These are phyloP conservation scores for Corynespora cassiicola DNA, from an alignment of 2,329 filamentous ascomycete species.

Conservation along the genomic window DNA sequence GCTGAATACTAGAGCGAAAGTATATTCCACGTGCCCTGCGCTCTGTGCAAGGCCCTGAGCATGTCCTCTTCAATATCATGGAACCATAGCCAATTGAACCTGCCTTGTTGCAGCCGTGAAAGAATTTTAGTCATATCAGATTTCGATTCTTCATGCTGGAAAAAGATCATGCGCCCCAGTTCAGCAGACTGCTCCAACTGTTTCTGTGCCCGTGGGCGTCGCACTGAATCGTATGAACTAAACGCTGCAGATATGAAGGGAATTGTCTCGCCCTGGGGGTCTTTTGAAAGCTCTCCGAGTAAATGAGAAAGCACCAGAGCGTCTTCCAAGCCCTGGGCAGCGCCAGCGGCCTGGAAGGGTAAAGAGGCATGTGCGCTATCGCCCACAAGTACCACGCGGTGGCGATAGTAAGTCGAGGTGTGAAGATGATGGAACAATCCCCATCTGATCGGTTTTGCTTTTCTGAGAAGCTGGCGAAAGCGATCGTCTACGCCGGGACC, in stretches of 20 bases:
- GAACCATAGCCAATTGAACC: slow-evolving; percentile 30
- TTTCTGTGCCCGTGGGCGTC: slow-evolving; percentile 30
- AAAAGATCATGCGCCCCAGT: slow-evolving; percentile 20
- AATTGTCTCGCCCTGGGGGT: not conserved
- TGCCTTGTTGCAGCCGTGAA: slow-evolving; percentile 15
- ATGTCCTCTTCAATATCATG: slow-evolving; percentile 25
- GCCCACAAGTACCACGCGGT: slow-evolving; percentile 29
- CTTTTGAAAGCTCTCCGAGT: slow-evolving; percentile 14
- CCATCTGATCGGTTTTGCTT: slow-evolving; percentile 30
- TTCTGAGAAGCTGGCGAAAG: no score
- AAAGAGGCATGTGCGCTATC: slow-evolving; percentile 33
- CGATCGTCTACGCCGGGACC: no score
- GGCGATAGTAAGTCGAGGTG: slow-evolving; percentile 30
- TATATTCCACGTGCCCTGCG: no score
- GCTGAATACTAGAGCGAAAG: no score
- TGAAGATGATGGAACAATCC: slow-evolving; percentile 29
- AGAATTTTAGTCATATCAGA: slow-evolving; percentile 19
- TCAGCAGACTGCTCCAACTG: slow-evolving; percentile 23
- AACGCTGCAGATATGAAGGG: slow-evolving; percentile 23
- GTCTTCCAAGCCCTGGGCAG: slow-evolving; percentile 38
- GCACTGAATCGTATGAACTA: slow-evolving; percentile 26
- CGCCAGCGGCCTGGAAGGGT: slow-evolving; percentile 35
- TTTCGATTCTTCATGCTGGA: slow-evolving; percentile 10
- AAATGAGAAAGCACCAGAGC: slow-evolving; percentile 30
- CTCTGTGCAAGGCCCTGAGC: no score